Evolutionary conservation across 2,329 filamentous ascomycete genomes (phyloP), one percentile per base, ranked within the genome.

Genomic region (Colletotrichum zoysiae): DNA sequence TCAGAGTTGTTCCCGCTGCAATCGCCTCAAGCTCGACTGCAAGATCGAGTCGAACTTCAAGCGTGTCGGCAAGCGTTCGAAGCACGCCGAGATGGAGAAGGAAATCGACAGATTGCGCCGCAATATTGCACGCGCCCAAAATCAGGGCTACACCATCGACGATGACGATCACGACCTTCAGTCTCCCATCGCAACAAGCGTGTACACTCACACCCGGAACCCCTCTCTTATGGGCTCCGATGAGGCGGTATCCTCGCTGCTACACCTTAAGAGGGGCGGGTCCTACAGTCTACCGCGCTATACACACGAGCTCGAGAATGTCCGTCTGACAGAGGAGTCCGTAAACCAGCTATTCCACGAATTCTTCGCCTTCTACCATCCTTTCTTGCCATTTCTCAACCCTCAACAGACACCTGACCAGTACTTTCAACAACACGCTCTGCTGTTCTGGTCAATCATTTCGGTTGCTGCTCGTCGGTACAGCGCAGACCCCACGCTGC

Each of bases 21-120:
- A 89, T 79, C 93, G 94, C 77, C 88, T 95, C 78, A 93, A 92
- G 81, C 90, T 95, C 73, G 89, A 91, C 73, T 96, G 93, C 86
- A 93, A 94, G 81, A 95, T 96, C 81, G 93, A 95, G 81, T 93
- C 92, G 77, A 94, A 95, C 81, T 95, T 95, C 83, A 95, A 95
- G 86, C 91, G 93, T 76, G 86, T 95, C 23, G 92, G 93, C 74
- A 96, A 96, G 84, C 89, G 93, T 53, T 93, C 90, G 74, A 93
- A 93, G 80, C 93, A 95, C 81, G 93, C 93, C 77, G 93, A 95
- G 82, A 95, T 95, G 92, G 93, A 94, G 79, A 92, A 91, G 82
- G 92, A 95, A 81, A 93, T 95, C 77, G 92, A 93, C 70, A 89
- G 86, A 74, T 82, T 92, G 75, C 88, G 90, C 63, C 87, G 89